A percentile compares a stretch with the other conserved stretches of the same genome.
Evolutionary conservation across 1,284 basidiomycete genomes (phyloP).

Genomic region (Cutaneotrichosporon mucoides): DNA sequence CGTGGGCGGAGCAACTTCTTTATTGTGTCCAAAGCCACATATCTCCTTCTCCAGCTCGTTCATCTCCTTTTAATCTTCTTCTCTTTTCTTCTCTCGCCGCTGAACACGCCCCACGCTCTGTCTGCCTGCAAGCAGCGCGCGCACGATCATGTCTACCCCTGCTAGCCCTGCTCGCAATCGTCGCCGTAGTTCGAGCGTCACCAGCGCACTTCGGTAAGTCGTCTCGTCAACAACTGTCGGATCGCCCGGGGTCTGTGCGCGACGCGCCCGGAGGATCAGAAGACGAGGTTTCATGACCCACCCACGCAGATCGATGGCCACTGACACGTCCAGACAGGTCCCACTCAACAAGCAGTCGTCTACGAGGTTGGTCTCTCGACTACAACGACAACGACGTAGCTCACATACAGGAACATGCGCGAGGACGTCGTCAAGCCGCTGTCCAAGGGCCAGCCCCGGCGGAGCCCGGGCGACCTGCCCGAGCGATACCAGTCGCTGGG

Average conservation of each 20-base stretch:
- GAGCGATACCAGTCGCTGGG: conserved; percentile 45
- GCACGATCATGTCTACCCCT: conserved; percentile 4
- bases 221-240: not conserved
- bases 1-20: too few relatives aligned
- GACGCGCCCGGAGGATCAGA: too few relatives aligned
- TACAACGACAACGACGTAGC: not conserved
- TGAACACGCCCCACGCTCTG: not conserved
- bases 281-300: too few relatives aligned
- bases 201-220: conserved; percentile 37
- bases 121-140: not conserved
- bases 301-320: not conserved
- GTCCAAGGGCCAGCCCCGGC: conserved; percentile 19
- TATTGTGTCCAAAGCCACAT: too few relatives aligned
- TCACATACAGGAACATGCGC: not conserved
- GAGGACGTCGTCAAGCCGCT: conserved; percentile 37
- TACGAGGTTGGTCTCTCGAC: conserved; percentile 10
- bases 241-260: not conserved
- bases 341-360: conserved; percentile 34
- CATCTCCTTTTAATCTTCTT: too few relatives aligned
- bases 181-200: conserved; percentile 38
- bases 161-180: conserved; percentile 12
- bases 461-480: conserved; percentile 20
- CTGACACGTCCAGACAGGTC: conserved; percentile 29
- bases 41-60: too few relatives aligned
- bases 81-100: not conserved